Evolutionary conservation across 768 basidiomycete genomes (phyloP).

Genomic region (Russula sp.): DNA sequence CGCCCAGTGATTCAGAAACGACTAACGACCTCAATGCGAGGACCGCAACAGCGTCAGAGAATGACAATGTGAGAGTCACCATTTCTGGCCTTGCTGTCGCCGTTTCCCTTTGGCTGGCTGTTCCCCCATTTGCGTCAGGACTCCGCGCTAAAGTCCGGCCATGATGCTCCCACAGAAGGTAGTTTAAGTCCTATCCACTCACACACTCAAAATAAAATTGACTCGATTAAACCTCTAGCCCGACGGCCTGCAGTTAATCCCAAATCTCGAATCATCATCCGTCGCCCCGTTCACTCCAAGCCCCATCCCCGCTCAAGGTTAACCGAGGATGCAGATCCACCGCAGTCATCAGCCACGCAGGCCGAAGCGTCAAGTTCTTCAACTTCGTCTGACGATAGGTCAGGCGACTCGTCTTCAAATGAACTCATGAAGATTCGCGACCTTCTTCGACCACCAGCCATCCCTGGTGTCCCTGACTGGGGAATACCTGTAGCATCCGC

Average conservation of each 20-base stretch:
- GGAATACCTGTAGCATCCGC: conserved; percentile 60
- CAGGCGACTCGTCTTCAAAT: conserved; percentile 16
- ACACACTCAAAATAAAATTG: background rate
- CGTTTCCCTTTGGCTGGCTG: conserved; percentile 24
- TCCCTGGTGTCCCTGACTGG: conserved; percentile 63
- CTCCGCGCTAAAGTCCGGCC: conserved; percentile 15
- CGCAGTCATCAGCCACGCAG: background rate
- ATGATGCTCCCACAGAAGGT: conserved; percentile 16
- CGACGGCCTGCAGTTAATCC: conserved; percentile 4
- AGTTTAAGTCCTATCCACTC: background rate
- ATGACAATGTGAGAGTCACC: conserved; percentile 23
- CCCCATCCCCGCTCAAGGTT: conserved; percentile 19
- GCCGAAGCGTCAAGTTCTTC: conserved; percentile 9
- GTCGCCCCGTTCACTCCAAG: conserved; percentile 16
- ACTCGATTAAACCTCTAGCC: background rate
- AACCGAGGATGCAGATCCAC: conserved; percentile 4
- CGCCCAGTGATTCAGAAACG: conserved; percentile 20
- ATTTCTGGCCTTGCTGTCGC: conserved; percentile 18
- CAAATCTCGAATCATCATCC: conserved; percentile 22
- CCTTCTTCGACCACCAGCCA: conserved; percentile 54
- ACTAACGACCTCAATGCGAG: background rate
- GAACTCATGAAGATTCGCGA: conserved; percentile 49
- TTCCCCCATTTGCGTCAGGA: conserved; percentile 22
- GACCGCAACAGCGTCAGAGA: background rate
- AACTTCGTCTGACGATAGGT: conserved; percentile 6